These are phyloP conservation scores for Tetraselmis chui DNA, from an alignment of 139 green algal genomes.

Conservation along the genomic window DNA sequence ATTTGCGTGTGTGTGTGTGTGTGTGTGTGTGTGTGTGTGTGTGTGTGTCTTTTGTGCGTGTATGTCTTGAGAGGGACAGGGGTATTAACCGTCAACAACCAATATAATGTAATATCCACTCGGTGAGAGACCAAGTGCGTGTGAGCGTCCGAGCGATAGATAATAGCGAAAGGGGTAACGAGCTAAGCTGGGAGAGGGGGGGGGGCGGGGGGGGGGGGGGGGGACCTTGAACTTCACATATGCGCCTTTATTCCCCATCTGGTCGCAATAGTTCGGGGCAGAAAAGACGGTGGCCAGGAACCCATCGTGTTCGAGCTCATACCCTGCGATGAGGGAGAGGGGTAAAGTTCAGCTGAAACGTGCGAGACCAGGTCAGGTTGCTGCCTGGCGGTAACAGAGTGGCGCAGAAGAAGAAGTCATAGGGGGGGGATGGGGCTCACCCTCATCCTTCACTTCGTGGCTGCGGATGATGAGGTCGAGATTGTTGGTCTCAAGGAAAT, in stretches of 20 bases:
- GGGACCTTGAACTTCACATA: slow-evolving; percentile 93
- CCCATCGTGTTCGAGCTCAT: slow-evolving; percentile 87
- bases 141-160: no score
- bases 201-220: no score
- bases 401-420: background rate
- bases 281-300: slow-evolving; percentile 90
- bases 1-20: no score
- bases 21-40: no score
- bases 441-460: slow-evolving; percentile 74
- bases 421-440: background rate
- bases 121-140: no score
- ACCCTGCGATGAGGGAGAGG: slow-evolving; percentile 42
- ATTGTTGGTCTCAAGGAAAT: slow-evolving; percentile 82
- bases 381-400: background rate
- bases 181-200: no score
- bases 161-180: no score
- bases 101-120: no score
- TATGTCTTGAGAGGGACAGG: no score
- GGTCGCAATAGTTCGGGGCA: slow-evolving; percentile 95
- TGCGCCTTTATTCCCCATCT: slow-evolving; percentile 85
- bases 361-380: background rate
- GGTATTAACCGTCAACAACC: no score
- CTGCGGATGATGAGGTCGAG: slow-evolving; percentile 79
- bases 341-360: background rate
- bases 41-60: no score